These are phyloP conservation scores for Dactylellina cionopaga DNA, from an alignment of 2,329 filamentous ascomycete species.

Conservation along the genomic window DNA sequence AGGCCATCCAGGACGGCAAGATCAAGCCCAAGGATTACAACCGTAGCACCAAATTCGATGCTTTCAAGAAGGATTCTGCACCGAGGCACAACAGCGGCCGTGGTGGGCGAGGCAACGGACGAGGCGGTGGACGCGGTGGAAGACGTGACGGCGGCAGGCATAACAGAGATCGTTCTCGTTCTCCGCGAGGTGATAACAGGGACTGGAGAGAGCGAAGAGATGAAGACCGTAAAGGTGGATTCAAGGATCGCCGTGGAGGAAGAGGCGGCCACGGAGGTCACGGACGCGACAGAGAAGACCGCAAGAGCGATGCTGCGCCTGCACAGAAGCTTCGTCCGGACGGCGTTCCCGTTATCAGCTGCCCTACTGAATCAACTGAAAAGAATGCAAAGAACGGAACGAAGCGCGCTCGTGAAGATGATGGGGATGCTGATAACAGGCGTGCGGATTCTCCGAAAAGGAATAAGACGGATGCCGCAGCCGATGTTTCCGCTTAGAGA, in stretches of 20 bases:
- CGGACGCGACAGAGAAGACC: constrained; percentile 61
- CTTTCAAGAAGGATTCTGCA: constrained; percentile 62
- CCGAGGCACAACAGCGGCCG: constrained; percentile 31
- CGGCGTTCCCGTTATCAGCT: constrained; percentile 31
- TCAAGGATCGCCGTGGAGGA: constrained; percentile 62
- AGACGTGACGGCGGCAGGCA: constrained; percentile 45
- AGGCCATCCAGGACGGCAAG: constrained; percentile 76
- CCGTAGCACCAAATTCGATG: constrained; percentile 57
- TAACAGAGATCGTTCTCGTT: constrained; percentile 59
- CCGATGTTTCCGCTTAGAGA: constrained; percentile 33
- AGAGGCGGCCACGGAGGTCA: constrained; percentile 57
- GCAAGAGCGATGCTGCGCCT: background rate
- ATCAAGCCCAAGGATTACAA: constrained; percentile 67
- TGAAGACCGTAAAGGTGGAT: constrained; percentile 60
- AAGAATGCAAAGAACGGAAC: constrained; percentile 14
- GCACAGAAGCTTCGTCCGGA: constrained; percentile 26
- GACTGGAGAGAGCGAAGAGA: constrained; percentile 60
- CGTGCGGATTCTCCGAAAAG: constrained; percentile 8
- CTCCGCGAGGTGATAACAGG: constrained; percentile 59
- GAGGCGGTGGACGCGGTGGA: constrained; percentile 53
- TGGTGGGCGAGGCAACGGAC: constrained; percentile 6
- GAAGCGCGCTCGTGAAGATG: constrained; percentile 30
- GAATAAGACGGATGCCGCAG: constrained; percentile 1
- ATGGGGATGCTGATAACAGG: background rate
- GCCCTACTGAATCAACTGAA: background rate